Conservation (phyloP, 2,329 filamentous ascomycete species). For the Fusarium pseudocircinatum region DNA sequence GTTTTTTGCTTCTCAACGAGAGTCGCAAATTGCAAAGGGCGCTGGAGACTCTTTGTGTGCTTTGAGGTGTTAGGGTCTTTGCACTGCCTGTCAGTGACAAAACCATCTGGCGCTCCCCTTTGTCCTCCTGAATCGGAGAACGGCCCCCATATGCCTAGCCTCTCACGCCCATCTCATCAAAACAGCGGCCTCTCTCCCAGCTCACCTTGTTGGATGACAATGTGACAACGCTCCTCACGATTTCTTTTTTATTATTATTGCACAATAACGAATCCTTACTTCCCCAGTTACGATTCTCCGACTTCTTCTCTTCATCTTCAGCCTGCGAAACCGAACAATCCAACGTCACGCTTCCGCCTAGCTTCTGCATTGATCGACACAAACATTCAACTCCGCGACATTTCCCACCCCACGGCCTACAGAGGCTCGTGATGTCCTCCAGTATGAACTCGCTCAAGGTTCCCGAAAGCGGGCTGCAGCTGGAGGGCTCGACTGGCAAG, state of each 20-base stretch:
- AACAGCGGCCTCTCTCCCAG: conserved; percentile 42
- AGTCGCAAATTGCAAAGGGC: conserved; percentile 43
- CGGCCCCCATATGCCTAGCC: conserved; percentile 24
- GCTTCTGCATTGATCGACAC: conserved; percentile 38
- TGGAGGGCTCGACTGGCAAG: conserved; percentile 61
- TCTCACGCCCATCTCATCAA: conserved; percentile 36
- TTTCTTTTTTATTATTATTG: conserved; percentile 19
- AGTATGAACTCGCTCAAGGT: conserved; percentile 65
- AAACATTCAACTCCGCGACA: conserved; percentile 39
- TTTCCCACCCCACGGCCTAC: conserved; percentile 43
- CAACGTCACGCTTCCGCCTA: conserved; percentile 19
- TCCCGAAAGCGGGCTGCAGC: conserved; percentile 65
- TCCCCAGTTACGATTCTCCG: conserved; percentile 2
- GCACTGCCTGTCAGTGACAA: conserved; percentile 28
- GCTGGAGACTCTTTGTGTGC: conserved; percentile 32
- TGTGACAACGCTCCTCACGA: conserved; percentile 39
- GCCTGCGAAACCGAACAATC: conserved; percentile 12
- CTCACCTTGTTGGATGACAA: conserved; percentile 42
- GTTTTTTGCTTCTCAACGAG: conserved; percentile 42
- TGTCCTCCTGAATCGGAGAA: conserved; percentile 38
- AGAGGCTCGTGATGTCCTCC: conserved; percentile 41
- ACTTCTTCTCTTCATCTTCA: not conserved
- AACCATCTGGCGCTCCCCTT: conserved; percentile 15
- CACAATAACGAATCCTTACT: conserved; percentile 13
- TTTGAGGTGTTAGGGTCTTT: conserved; percentile 35